Evolutionary conservation across 179 eudicot genomes (phyloP), one percentile per base, ranked within the genome.

Genomic region (Beta macrorhiza): DNA sequence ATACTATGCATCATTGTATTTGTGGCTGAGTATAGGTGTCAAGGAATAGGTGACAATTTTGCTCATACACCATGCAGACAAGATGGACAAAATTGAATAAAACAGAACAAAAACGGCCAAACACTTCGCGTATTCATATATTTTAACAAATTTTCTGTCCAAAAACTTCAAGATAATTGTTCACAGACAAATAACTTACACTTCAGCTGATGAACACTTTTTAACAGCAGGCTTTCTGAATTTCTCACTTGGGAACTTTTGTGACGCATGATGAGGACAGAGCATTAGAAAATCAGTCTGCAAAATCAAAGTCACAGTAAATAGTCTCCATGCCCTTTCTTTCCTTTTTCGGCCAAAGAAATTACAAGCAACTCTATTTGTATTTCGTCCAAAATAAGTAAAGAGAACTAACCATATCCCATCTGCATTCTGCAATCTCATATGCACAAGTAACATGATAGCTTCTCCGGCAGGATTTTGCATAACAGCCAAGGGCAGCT

Each of bases 401-500:
- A 51, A 29, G 76, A 47, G 37, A 62, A 85, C 95, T 89, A 83
- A 93, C 98, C 61, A 81, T 74, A 75, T 96, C 97, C 99, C 99
- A 96, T 92, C 96, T 91, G 86, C 98, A 93, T 69, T 65, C 90
- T 69, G 67, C 58, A 75, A 89, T 68, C 53, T 85, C 87, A 71
- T 82, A 81, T 53, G 98, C 98, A 86, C 99, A 93, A 37, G 98
- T 93, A 49, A 83, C 97, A 78, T 96, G 99, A 81, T 92, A 96
- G 64, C 83, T 91, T 88, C 81, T 96, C 68, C 92, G 89, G 78
- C 99, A 96, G 32, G 94, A 80, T 78, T 89, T 93, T 69, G 88
- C 87, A 88, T 72, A 90, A 86, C 98, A 96, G 53, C 99, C 99
- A 81, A 96, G 97, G 5, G 92, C 93, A 62, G 99, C 99, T 82